Base-by-base conservation (phyloP, 2,329 filamentous ascomycete genomes). In the Fusarium mundagurra region DNA sequence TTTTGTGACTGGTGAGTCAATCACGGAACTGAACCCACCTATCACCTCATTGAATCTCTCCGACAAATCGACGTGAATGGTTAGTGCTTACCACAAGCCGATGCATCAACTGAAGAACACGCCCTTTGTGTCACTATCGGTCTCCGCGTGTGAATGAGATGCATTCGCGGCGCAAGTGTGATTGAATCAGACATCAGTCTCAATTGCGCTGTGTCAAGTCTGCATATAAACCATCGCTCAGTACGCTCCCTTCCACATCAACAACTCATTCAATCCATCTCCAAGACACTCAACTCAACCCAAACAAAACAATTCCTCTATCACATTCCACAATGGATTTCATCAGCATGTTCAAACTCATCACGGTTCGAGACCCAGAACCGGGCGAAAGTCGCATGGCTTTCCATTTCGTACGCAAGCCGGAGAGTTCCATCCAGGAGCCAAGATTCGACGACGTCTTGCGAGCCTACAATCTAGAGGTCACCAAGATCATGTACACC, bases 151-250 rank as follows among this genome's bases (percentile, higher is more conserved):
- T 53, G 13, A 24, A 11, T 36, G 14, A 22, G 33, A 16, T 16
- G 6, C 17, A 3, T 6, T 34, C 1, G 6, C 0, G 2, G 8
- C n/a, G 13, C 8, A 4, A 5, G 3, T 1, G 17, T 24, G 6
- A 11, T 38, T 36, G n/a, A 53, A 27, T 53, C n/a, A 38, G n/a
- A 53, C 13, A 11, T 17, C 13, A 38, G 14, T 22, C 7, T 12
- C 12, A 36, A 12, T 22, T 7, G 1, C 5, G 17, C 12, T 27
- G 7, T 17, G 33, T 20, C 8, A 16, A 36, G 18, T 8, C 17
- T 8, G n/a, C 22, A 53, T 38, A 38, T 16, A 22, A 16, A 12
- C 18, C 29, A 18, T 7, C 8, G 11, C 8, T 27, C 18, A 53
- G 9, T 22, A 0, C 9, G 1, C 5, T 20, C 2, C 18, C 4